Evolutionary conservation across 1,284 basidiomycete genomes (phyloP).

Genomic region (Ganoderma lucidum): DNA sequence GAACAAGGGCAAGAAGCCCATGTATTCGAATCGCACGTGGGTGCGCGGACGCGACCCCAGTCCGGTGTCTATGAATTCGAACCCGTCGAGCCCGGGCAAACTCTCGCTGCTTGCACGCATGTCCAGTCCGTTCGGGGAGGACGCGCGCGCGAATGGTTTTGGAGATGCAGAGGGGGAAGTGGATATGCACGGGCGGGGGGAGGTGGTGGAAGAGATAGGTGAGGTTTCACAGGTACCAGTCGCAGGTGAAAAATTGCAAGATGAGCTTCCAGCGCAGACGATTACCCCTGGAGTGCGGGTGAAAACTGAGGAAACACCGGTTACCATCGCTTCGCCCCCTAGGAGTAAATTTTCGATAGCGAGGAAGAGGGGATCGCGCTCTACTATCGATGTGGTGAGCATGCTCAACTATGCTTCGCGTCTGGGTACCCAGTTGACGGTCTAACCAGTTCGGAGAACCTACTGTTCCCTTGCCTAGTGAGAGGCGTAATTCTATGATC

Average conservation of each 20-base stretch:
- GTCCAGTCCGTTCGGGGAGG: constrained; percentile 6
- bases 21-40: constrained; percentile 21
- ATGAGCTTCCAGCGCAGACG: constrained; percentile 3
- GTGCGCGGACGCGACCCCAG: constrained; percentile 15
- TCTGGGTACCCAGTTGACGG: not conserved
- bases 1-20: constrained; percentile 24
- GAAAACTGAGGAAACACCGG: constrained; percentile 21
- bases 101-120: constrained; percentile 26
- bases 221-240: constrained; percentile 15
- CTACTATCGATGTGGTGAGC: constrained; percentile 31
- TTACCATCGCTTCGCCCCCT: constrained; percentile 14
- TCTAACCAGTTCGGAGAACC: constrained; percentile 27
- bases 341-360: constrained; percentile 5
- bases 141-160: constrained; percentile 4
- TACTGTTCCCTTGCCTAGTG: not conserved
- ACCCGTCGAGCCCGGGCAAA: constrained; percentile 9
- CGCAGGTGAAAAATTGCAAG: constrained; percentile 23
- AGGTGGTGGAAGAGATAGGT: constrained; percentile 12
- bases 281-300: constrained; percentile 14
- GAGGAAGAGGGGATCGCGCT: constrained; percentile 21
- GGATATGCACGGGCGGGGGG: not conserved
- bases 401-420: not conserved
- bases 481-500: not conserved
- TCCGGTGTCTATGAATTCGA: constrained; percentile 12
- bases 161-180: not conserved